These are phyloP conservation scores for Helenozyma rhizophorensis DNA, from an alignment of 805 yeast genomes.

Conservation along the genomic window DNA sequence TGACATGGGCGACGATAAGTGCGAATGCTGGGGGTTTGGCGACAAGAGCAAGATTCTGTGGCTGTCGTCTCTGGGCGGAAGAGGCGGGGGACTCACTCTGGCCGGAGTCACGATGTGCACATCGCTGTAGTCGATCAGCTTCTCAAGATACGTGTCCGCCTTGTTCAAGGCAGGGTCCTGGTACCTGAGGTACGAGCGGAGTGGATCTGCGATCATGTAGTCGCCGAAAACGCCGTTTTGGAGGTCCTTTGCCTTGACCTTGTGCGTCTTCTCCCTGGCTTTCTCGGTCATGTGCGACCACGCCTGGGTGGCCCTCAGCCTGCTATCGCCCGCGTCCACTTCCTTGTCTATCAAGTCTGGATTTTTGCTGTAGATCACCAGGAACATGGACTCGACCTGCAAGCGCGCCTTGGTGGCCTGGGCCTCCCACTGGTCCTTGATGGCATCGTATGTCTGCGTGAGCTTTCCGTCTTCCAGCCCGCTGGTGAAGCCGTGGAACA, in stretches of 20 bases:
- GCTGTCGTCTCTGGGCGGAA: slow-evolving; percentile 26
- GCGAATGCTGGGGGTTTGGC: not conserved
- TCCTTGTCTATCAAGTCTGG: slow-evolving; percentile 35
- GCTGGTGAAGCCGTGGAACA: slow-evolving; percentile 26
- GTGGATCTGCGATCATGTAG: slow-evolving; percentile 28
- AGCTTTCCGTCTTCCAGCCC: not conserved
- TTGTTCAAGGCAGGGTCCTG: slow-evolving; percentile 21
- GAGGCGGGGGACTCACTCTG: slow-evolving; percentile 20
- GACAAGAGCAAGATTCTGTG: not conserved
- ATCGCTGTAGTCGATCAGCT: slow-evolving; percentile 13
- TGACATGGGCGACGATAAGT: too few relatives aligned
- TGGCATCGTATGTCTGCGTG: slow-evolving; percentile 22
- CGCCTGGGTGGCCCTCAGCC: slow-evolving; percentile 20
- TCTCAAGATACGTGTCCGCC: slow-evolving; percentile 28
- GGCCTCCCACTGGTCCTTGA: slow-evolving; percentile 38
- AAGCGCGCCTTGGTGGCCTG: slow-evolving; percentile 31
- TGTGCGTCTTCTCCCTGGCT: slow-evolving; percentile 18
- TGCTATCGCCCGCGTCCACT: slow-evolving; percentile 26
- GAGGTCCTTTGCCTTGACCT: slow-evolving; percentile 24
- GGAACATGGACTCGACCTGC: slow-evolving; percentile 35
- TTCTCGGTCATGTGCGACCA: slow-evolving; percentile 24
- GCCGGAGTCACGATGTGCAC: slow-evolving; percentile 5
- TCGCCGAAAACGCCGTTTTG: slow-evolving; percentile 30
- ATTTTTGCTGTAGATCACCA: slow-evolving; percentile 26
- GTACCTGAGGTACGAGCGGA: slow-evolving; percentile 25